Percentiles rank a stretch among this genome's conserved stretches.
phyloP scores from a whole-genome alignment of 306 rosid genomes.

The Acmispon strigosus region DNA sequence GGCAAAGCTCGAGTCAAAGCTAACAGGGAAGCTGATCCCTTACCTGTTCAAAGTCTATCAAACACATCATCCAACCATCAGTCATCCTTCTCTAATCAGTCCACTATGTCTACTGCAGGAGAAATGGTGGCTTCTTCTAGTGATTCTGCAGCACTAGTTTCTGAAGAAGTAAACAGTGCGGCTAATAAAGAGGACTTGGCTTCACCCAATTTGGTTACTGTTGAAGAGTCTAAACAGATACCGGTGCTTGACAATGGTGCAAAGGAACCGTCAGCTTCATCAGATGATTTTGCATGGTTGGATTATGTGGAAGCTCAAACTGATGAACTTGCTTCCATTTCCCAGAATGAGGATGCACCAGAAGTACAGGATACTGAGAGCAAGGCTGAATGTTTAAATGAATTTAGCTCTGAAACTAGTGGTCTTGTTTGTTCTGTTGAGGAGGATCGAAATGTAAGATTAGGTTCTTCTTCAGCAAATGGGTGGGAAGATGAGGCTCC shows the following conservation, averaged over 20 bases:
- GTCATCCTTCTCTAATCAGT: conserved; percentile 38
- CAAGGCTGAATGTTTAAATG: conserved; percentile 28
- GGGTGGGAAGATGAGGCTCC: conserved; percentile 71
- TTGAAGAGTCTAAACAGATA: conserved; percentile 34
- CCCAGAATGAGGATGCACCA: conserved; percentile 29
- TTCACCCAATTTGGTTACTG: conserved; percentile 34
- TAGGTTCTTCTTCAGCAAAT: conserved; percentile 37
- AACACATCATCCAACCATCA: conserved; percentile 33
- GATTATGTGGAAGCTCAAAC: conserved; percentile 62
- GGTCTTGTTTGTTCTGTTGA: conserved; percentile 20
- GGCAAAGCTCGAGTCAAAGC: conserved; percentile 55
- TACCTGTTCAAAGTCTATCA: conserved; percentile 36
- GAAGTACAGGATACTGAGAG: conserved; percentile 33
- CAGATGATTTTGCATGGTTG: conserved; percentile 59
- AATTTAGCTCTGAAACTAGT: conserved; percentile 34
- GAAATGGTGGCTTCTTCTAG: conserved; percentile 28
- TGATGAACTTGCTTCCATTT: conserved; percentile 30
- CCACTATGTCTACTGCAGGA: conserved; percentile 17
- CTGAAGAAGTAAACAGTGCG: conserved; percentile 23
- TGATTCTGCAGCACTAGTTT: conserved; percentile 28
- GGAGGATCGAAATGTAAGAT: conserved; percentile 28
- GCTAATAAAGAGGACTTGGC: conserved; percentile 30
- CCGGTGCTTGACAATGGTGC: conserved; percentile 41
- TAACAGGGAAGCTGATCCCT: conserved; percentile 31
- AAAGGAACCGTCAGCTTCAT: conserved; percentile 30